Evolutionary conservation across 1,139 yeast genomes (phyloP), one percentile per base, ranked within the genome.

Genomic region (Hyphopichia buzzinii): DNA sequence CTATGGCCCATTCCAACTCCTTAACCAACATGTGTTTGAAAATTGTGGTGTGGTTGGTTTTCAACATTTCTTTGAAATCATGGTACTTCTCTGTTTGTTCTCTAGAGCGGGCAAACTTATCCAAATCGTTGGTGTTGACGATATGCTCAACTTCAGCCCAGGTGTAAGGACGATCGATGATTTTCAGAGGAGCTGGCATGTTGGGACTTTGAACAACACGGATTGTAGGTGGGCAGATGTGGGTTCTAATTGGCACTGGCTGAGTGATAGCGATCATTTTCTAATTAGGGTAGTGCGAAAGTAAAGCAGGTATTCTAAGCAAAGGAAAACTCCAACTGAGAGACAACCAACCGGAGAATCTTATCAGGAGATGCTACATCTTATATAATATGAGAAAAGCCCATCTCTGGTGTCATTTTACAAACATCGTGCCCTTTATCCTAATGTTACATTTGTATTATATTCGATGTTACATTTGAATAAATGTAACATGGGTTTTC

Each of bases 131-230:
- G 34, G 52, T 42, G 8, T 39, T 34, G 4, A 65, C 51, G 26
- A 71, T 66, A 17, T 56, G 50, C 29, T 47, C 47, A 13, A 63
- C 55, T 35, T 68, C 70, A 12, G 46, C 46, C 77, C 77, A 71
- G 3, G 57, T 42, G 41, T 50, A 65, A 22, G 64, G 63, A 15
- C 42, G 44, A 26, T 52, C 52, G 39, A 59, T 60, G 17, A 66
- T 54, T 44, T 70, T 69, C 37, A 68, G 62, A 2, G 71, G 59
- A 32, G 59, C 53, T 16, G 74, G 74, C 74, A 69, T 69, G 37
- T 58, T 54, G 15, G 65, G 61, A 28, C 62, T 54, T 28, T 60
- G 54, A 17, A 66, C 50, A 32, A 58, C 46, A 29, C 47, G 29
- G 15, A 27, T 27, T 11, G 15, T n/a, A n/a, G 31, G 31, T 8